Evolutionary conservation across 169 alveolate genomes (phyloP).

Genomic region (Eimeria sp.): DNA sequence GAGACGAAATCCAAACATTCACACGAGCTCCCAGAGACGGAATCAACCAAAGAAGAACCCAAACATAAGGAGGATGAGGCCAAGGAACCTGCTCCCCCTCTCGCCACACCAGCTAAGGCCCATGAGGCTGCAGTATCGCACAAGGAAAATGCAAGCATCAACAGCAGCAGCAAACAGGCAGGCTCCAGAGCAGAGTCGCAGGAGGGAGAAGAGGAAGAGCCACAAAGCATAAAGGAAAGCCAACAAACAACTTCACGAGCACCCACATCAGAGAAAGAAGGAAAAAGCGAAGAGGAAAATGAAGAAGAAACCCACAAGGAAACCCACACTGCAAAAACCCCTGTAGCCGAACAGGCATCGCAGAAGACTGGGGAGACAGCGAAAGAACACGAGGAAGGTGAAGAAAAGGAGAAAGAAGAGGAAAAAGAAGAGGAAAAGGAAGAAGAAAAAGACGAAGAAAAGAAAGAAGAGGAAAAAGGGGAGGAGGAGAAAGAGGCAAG

Average conservation of each 20-base stretch:
- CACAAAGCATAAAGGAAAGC: not conserved
- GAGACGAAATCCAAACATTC: not conserved
- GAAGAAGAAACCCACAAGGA: slow-evolving; percentile 6
- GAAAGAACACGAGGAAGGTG: not conserved
- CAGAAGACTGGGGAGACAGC: not conserved
- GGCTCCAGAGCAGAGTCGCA: not conserved
- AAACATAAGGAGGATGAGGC: not conserved
- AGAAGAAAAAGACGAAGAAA: not conserved
- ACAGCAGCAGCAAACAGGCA: not conserved
- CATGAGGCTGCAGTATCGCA: not conserved
- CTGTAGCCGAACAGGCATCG: not conserved
- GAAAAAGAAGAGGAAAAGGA: not conserved
- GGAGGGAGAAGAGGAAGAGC: not conserved
- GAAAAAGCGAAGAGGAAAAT: not conserved
- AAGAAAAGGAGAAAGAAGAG: not conserved
- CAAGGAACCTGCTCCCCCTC: not conserved
- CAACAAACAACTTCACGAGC: not conserved
- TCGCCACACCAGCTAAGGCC: not conserved
- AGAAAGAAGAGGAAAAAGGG: not conserved
- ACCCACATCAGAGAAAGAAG: not conserved
- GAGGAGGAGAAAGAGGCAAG: too few relatives aligned
- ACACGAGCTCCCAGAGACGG: not conserved
- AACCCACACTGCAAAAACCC: too few relatives aligned
- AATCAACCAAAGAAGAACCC: not conserved
- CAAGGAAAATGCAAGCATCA: not conserved